Evolutionary conservation across 495 filamentous ascomycete genomes (phyloP).

Genomic region (Podospora pseudocomata): DNA sequence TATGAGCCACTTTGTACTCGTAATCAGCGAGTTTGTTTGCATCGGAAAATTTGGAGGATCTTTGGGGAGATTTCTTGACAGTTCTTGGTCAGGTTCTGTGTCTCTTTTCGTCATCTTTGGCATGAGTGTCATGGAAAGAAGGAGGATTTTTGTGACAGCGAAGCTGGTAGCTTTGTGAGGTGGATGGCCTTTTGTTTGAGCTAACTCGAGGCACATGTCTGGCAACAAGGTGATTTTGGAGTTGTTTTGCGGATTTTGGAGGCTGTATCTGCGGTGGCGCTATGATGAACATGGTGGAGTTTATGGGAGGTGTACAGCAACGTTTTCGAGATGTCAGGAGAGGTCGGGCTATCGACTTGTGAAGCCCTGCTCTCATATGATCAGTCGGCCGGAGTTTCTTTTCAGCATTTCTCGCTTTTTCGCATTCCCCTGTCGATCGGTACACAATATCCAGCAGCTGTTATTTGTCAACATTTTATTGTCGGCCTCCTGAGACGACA

Average conservation of each 20-base stretch:
- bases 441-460: background rate
- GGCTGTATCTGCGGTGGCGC: background rate
- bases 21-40: constrained; percentile 3
- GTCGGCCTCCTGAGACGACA: background rate
- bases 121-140: background rate
- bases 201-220: background rate
- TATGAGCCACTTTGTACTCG: background rate
- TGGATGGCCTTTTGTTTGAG: constrained; percentile 1
- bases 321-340: background rate
- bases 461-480: background rate
- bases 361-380: background rate
- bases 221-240: background rate
- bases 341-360: background rate
- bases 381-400: background rate
- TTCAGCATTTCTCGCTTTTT: background rate
- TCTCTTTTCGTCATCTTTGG: constrained; percentile 1
- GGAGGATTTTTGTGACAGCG: background rate
- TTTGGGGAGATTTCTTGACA: constrained; percentile 8
- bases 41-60: constrained; percentile 7
- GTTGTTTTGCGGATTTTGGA: background rate
- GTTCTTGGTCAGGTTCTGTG: constrained; percentile 10
- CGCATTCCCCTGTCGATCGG: background rate
- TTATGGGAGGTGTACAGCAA: background rate
- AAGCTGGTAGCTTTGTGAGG: background rate
- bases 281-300: background rate